Evolutionary conservation across 331 rosid species (phyloP), one percentile per base, ranked within the genome.

Genomic region (Quercus lobata): DNA sequence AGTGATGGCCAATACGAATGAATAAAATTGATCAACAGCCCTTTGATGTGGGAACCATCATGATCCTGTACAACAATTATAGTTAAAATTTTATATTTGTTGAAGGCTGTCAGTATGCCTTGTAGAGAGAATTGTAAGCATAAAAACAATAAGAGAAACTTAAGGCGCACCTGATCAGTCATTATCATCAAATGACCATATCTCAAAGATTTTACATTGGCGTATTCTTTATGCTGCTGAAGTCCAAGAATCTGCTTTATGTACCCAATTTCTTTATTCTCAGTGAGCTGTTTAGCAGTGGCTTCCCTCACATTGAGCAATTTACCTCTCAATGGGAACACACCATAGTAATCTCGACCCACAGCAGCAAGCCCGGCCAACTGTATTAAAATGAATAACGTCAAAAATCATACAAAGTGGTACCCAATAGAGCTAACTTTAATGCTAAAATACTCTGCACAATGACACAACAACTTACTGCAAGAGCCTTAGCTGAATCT

Each of bases 401-500:
- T 84, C 61, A 80, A 16, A 27, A 71, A 14, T 66, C 21, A 63
- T 73, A 14, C 62, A 60, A 54, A 60, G 32, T 3, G 14, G 7
- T 24, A 57, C 8, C 12, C 30, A 37, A 49, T 71, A 77, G 8
- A 70, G 63, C 16, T 34, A 29, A 10, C 4, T 11, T 25, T 46
- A 52, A 7, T 19, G 55, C 16, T 6, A 17, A 76, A 69, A 56
- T 30, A 22, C 14, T 53, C 10, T 17, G 5, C 53, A 15, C 2
- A 8, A 61, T 14, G 41, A 61, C 9, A 35, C 3, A 29, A 63
- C 56, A 52, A 87, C 97, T 82, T 88, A 96, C 99, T 3, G 99
- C 99, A 80, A 96, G 98, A 58, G 99, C 98, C 86, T 96, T 96
- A 2, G 99, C 99, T 17, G 99, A 96, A 84, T 96, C 99, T 76